phyloP scores from a whole-genome alignment of 495 filamentous ascomycete species.

The Parmelia sp. region DNA sequence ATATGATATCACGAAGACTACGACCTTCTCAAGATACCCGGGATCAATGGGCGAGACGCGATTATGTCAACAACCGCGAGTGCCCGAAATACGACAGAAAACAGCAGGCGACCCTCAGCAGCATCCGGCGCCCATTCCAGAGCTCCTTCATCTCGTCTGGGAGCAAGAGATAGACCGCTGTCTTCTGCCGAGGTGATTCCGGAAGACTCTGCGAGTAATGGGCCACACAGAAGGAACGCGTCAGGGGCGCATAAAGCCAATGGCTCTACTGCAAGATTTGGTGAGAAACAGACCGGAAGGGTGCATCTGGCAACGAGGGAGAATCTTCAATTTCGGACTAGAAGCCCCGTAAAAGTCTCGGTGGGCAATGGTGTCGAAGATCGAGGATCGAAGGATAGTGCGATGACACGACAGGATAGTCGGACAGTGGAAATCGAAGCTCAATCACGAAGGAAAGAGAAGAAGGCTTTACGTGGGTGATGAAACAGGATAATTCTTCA shows the following conservation, averaged over 20 bases:
- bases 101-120: constrained; percentile 19
- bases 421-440: constrained; percentile 11
- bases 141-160: constrained; percentile 23
- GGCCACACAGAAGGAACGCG: constrained; percentile 17
- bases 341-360: constrained; percentile 59
- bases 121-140: constrained; percentile 24
- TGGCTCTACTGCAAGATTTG: constrained; percentile 17
- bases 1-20: constrained; percentile 14
- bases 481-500: constrained; percentile 6
- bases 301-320: constrained; percentile 58
- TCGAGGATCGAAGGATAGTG: constrained; percentile 58
- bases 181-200: constrained; percentile 26
- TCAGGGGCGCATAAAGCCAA: constrained; percentile 18
- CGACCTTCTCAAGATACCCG: background rate
- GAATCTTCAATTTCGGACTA: constrained; percentile 52
- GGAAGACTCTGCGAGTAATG: constrained; percentile 28
- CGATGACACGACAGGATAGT: constrained; percentile 32
- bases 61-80: constrained; percentile 22
- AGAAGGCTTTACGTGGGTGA: constrained; percentile 34
- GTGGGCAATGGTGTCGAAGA: constrained; percentile 38
- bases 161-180: constrained; percentile 15
- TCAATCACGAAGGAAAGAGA: constrained; percentile 33
- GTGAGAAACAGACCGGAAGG: constrained; percentile 41
- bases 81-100: constrained; percentile 19
- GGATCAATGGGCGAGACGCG: background rate